A percentile compares a stretch with the other conserved stretches of the same genome.
phyloP scores from a whole-genome alignment of 257 asterid genomes.

The Marsdenia floribunda region DNA sequence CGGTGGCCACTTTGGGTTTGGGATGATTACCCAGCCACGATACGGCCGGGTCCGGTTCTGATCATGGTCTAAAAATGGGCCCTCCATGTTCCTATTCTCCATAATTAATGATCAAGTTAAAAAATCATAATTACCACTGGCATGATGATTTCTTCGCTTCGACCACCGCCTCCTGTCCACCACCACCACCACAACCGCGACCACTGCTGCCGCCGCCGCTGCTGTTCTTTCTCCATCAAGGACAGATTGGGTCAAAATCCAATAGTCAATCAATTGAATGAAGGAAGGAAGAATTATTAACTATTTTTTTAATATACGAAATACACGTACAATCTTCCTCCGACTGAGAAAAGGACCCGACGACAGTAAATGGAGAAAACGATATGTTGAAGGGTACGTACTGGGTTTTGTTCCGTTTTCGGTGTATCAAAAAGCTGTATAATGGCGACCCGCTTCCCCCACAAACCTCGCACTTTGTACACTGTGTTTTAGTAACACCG shows the following conservation, averaged over 20 bases:
- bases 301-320: too few relatives aligned
- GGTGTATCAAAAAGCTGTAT: neutral
- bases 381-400: neutral
- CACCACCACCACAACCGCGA: neutral
- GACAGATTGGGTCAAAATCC: neutral
- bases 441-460: neutral
- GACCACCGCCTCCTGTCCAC: neutral
- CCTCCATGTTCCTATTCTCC: slow-evolving; percentile 16
- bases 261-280: neutral
- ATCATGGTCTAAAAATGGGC: slow-evolving; percentile 5
- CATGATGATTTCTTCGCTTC: neutral
- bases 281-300: neutral
- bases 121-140: neutral
- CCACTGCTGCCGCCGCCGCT: slow-evolving; percentile 3
- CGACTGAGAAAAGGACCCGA: neutral
- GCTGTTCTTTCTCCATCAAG: neutral
- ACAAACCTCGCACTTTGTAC: neutral
- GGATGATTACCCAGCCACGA: slow-evolving; percentile 5
- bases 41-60: slow-evolving; percentile 2
- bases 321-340: neutral
- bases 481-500: neutral
- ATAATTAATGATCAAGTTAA: neutral
- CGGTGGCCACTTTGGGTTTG: slow-evolving; percentile 8
- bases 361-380: neutral
- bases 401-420: neutral